These are phyloP conservation scores for Camelina sativa DNA, from an alignment of 345 rosid genomes.

Conservation along the genomic window DNA sequence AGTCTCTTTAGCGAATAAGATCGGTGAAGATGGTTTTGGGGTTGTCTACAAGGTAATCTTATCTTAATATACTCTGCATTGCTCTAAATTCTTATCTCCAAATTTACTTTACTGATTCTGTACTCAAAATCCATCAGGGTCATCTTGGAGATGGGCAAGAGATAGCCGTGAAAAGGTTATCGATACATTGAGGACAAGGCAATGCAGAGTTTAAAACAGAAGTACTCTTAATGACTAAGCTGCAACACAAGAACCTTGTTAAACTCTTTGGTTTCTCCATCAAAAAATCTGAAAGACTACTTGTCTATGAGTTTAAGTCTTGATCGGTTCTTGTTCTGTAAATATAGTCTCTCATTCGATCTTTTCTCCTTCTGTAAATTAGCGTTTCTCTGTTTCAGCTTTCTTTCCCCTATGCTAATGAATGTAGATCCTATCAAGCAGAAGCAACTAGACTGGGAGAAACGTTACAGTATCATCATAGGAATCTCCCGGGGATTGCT, in stretches of 20 bases:
- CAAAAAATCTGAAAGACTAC: slow-evolving; percentile 38
- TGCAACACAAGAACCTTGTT: slow-evolving; percentile 57
- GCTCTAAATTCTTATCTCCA: neutral
- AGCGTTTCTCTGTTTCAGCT: slow-evolving; percentile 9
- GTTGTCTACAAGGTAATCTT: slow-evolving; percentile 46
- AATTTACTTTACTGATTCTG: neutral
- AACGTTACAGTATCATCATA: slow-evolving; percentile 31
- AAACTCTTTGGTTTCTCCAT: slow-evolving; percentile 43
- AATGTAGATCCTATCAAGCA: slow-evolving; percentile 36
- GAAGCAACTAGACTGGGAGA: slow-evolving; percentile 15
- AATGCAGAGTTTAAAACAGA: slow-evolving; percentile 54
- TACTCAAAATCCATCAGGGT: slow-evolving; percentile 42
- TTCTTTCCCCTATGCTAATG: neutral
- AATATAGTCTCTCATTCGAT: neutral
- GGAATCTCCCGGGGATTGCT: slow-evolving; percentile 41
- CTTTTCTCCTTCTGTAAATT: neutral
- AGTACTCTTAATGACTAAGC: slow-evolving; percentile 49
- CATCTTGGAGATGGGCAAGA: slow-evolving; percentile 41
- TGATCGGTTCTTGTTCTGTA: slow-evolving; percentile 47
- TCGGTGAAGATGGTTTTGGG: slow-evolving; percentile 51
- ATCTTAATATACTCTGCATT: neutral
- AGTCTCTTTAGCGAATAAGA: slow-evolving; percentile 29
- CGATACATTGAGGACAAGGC: slow-evolving; percentile 49
- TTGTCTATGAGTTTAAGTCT: slow-evolving; percentile 46
- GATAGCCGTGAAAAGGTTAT: slow-evolving; percentile 57